phyloP scores from a whole-genome alignment of 2,329 filamentous ascomycete genomes.

The Hypoxylon sp. region DNA sequence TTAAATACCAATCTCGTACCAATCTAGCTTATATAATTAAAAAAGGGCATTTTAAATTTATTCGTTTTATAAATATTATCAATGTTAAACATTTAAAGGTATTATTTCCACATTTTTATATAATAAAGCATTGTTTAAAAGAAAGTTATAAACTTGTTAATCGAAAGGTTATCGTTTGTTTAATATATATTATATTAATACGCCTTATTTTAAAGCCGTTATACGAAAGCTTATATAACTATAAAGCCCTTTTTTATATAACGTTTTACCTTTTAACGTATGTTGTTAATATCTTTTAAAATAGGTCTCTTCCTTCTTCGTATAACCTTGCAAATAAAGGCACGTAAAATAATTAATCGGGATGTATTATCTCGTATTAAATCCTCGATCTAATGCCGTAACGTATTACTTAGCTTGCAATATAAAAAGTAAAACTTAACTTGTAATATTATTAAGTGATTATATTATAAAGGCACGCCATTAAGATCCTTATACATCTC shows the following conservation, averaged over 20 bases:
- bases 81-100: background rate
- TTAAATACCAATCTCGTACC: background rate
- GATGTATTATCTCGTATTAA: background rate
- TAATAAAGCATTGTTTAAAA: background rate
- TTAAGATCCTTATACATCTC: too few species aligned
- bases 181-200: background rate
- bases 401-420: background rate
- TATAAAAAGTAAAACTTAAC: background rate
- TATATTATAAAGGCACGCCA: background rate
- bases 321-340: background rate
- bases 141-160: background rate
- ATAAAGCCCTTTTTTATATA: background rate
- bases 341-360: background rate
- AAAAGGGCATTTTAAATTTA: background rate
- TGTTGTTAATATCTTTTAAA: background rate
- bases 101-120: background rate
- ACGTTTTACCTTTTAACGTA: background rate
- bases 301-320: background rate
- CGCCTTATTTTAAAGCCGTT: background rate
- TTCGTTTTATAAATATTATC: constrained; percentile 1
- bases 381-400: background rate
- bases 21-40: background rate
- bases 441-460: background rate
- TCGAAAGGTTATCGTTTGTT: background rate
- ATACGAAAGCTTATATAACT: background rate